Conservation (phyloP, 1,284 basidiomycete genomes). For the Rhizopogon parksii region DNA sequence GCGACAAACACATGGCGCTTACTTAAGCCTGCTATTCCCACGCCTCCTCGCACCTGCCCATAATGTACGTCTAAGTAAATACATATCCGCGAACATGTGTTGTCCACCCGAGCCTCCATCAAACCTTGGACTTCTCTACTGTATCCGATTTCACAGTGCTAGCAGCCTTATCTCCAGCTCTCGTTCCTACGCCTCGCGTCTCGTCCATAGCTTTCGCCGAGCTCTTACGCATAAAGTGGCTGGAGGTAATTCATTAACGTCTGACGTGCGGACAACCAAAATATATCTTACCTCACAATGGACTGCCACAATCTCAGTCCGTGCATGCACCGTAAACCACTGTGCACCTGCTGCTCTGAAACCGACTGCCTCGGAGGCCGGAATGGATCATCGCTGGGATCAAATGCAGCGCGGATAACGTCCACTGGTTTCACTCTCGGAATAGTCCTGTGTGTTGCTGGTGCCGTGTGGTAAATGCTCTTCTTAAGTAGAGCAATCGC, state of each 20-base stretch:
- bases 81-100: not conserved
- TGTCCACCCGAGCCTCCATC: slow-evolving; percentile 6
- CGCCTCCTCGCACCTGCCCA: slow-evolving; percentile 11
- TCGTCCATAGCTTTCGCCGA: slow-evolving; percentile 31
- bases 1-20: slow-evolving; percentile 29
- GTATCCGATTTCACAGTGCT: not conserved
- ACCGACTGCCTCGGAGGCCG: slow-evolving; percentile 47
- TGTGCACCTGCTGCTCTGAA: slow-evolving; percentile 47
- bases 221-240: slow-evolving; percentile 45
- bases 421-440: slow-evolving; percentile 42
- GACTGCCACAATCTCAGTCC: slow-evolving; percentile 51
- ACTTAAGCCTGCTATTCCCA: slow-evolving; percentile 29
- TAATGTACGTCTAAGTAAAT: slow-evolving; percentile 1
- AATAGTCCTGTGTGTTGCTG: slow-evolving; percentile 46
- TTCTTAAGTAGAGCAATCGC: slow-evolving; percentile 51
- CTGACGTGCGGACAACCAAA: slow-evolving; percentile 1
- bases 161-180: not conserved
- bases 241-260: slow-evolving; percentile 16
- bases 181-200: slow-evolving; percentile 13
- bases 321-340: slow-evolving; percentile 37
- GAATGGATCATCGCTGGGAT: slow-evolving; percentile 44
- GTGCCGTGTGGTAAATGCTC: slow-evolving; percentile 50
- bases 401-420: slow-evolving; percentile 42
- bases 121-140: not conserved
- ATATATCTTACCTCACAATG: slow-evolving; percentile 35